Base-by-base conservation (phyloP, 2,329 filamentous ascomycete species). In the Leptographium radiaticola region DNA sequence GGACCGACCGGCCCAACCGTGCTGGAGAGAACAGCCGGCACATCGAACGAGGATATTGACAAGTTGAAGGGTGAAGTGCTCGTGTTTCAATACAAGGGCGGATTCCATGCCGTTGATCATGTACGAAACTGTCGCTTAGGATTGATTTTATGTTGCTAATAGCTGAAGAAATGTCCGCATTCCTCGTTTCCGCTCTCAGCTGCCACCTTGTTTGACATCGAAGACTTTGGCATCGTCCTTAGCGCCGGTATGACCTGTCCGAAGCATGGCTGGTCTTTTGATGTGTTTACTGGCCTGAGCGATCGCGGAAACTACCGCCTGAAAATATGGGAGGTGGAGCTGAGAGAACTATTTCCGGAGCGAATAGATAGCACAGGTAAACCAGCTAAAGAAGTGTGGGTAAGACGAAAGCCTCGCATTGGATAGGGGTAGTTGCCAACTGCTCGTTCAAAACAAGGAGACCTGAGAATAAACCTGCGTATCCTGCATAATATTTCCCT, bases 191-290 rank as follows among this genome's bases (percentile, higher is more conserved):
- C 84, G 0, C 71, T 87, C 1, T 84, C 81, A 0, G 73, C 77
- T 45, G 82, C 80, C 0, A 75, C 67, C 0, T 71, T 81, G 0
- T 86, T 86, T 55, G 84, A 87, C 53, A 86, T 87, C 60, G 84
- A 87, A 59, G 84, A 87, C 56, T 87, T 60, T 51, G 58, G 84
- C 0, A 68, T 84, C 2, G 70, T 75, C 6, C 64, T 84, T 8
- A 83, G 80, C 53, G 74, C 79, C 0, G 84, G 82, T 0, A 67
- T 87, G 4, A 76, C 73, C 0, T 87, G 84, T 63, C 81, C 83
- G 0, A 85, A 85, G 58, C 83, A 87, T 57, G 78, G 72, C 6
- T 87, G 84, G 84, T 83, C 81, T 0, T 87, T 87, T 64, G 84
- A 87, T 62, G 60, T 87, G 2, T 77, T 80, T 52, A 78, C 82